phyloP scores from a whole-genome alignment of 1,284 basidiomycete species.

The Melampsora occidentalis region DNA sequence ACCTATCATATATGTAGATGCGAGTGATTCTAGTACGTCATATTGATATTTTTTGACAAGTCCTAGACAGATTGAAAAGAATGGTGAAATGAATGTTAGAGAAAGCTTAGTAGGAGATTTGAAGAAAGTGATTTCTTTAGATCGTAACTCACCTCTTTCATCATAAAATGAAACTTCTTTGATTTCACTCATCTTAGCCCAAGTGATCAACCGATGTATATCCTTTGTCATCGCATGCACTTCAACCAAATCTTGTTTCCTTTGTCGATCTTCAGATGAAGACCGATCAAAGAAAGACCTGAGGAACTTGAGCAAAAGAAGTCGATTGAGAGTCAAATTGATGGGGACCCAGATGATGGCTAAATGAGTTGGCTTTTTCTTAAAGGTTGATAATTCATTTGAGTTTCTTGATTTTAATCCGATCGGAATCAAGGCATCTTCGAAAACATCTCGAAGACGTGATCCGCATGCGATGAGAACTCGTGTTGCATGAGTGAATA shows the following conservation, averaged over 20 bases:
- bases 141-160: slow-evolving; percentile 18
- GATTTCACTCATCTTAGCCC: slow-evolving; percentile 18
- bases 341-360: slow-evolving; percentile 28
- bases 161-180: slow-evolving; percentile 35
- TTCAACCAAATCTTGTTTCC: not conserved
- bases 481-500: slow-evolving; percentile 26
- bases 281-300: not conserved
- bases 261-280: not conserved
- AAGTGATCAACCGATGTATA: not conserved
- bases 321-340: slow-evolving; percentile 16
- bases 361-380: slow-evolving; percentile 26
- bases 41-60: not conserved
- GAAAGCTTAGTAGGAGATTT: no score
- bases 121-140: no score
- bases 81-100: no score
- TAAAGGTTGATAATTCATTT: not conserved
- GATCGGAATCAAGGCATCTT: not conserved
- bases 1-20: not conserved
- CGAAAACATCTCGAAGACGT: not conserved
- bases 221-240: slow-evolving; percentile 1
- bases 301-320: not conserved
- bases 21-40: slow-evolving; percentile 7
- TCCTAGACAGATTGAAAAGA: not conserved
- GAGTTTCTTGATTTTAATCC: not conserved
- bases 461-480: not conserved